Percentiles rank a stretch among this genome's conserved stretches.
Evolutionary conservation across 1,139 yeast genomes (phyloP).

Genomic region (Yamadazyma friedrichii): DNA sequence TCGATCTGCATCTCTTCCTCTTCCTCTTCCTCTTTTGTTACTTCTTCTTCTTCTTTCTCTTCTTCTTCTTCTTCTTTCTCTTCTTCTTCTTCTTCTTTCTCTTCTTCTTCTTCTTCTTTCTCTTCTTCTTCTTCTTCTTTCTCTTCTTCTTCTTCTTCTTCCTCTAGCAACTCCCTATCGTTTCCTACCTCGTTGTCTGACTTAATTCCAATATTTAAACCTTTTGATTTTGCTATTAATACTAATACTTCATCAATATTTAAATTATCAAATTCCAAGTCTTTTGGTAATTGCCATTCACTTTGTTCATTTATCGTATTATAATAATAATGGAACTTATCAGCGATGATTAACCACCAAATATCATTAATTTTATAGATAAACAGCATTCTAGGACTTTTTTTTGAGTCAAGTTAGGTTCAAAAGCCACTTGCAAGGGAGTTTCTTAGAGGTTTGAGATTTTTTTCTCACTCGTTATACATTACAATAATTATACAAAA

Average conservation of each 20-base stretch:
- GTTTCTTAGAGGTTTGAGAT: neutral
- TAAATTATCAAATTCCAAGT: slow-evolving; percentile 6
- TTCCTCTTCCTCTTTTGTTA: neutral
- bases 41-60: slow-evolving; percentile 4
- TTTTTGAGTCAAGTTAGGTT: too few species aligned
- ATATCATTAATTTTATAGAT: slow-evolving; percentile 9
- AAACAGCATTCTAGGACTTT: slow-evolving; percentile 5
- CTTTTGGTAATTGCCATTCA: slow-evolving; percentile 14
- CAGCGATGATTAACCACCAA: slow-evolving; percentile 14
- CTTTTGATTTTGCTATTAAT: slow-evolving; percentile 32
- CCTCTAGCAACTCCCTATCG: neutral
- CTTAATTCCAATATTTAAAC: slow-evolving; percentile 19
- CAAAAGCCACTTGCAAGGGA: neutral
- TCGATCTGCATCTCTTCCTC: neutral
- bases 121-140: slow-evolving; percentile 1
- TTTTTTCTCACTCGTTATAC: too few species aligned
- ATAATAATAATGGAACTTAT: slow-evolving; percentile 14
- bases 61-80: slow-evolving; percentile 10
- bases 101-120: slow-evolving; percentile 1
- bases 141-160: neutral
- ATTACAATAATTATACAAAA: neutral
- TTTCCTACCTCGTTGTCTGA: neutral
- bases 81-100: slow-evolving; percentile 21
- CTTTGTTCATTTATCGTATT: slow-evolving; percentile 7
- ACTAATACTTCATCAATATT: slow-evolving; percentile 32